Percentiles rank a stretch among this genome's conserved stretches.
Conservation (phyloP, 352 stramenopile species). For the Elongisporangium prolatum region DNA sequence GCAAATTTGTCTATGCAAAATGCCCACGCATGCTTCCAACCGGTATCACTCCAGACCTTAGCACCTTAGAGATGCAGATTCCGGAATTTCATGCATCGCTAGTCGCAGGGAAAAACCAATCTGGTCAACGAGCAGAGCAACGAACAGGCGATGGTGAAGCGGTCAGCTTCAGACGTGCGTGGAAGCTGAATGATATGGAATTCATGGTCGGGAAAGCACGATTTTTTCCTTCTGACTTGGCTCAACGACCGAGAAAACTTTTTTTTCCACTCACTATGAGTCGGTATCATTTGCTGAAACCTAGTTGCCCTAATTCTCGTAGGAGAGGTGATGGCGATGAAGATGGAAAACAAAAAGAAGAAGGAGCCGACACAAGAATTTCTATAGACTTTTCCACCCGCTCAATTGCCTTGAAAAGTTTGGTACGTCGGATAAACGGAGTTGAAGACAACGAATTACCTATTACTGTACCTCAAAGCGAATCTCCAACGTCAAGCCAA, state of each 20-base stretch:
- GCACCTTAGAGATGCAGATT: conserved; percentile 66
- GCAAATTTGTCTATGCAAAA: conserved; percentile 83
- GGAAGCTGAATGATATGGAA: conserved; percentile 71
- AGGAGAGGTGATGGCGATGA: not conserved
- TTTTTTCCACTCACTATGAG: conserved; percentile 37
- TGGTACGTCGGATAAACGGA: not conserved
- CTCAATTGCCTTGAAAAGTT: not conserved
- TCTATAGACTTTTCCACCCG: not conserved
- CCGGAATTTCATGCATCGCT: conserved; percentile 75
- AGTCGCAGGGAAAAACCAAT: conserved; percentile 49
- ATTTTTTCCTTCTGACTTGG: conserved; percentile 43
- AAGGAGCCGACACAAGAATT: not conserved
- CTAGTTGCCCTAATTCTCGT: not conserved
- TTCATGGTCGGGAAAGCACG: conserved; percentile 34
- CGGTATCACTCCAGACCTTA: conserved; percentile 41
- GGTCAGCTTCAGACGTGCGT: conserved; percentile 16
- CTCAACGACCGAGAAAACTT: conserved; percentile 18
- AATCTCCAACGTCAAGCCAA: not conserved
- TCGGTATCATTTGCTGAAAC: conserved; percentile 28
- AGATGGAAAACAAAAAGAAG: not conserved
- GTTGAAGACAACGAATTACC: not conserved
- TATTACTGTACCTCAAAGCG: not conserved
- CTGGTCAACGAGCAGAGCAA: conserved; percentile 3
- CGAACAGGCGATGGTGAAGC: conserved; percentile 1
- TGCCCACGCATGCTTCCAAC: conserved; percentile 69